Conservation (phyloP, 768 basidiomycete species). For the Auricularia sp. region DNA sequence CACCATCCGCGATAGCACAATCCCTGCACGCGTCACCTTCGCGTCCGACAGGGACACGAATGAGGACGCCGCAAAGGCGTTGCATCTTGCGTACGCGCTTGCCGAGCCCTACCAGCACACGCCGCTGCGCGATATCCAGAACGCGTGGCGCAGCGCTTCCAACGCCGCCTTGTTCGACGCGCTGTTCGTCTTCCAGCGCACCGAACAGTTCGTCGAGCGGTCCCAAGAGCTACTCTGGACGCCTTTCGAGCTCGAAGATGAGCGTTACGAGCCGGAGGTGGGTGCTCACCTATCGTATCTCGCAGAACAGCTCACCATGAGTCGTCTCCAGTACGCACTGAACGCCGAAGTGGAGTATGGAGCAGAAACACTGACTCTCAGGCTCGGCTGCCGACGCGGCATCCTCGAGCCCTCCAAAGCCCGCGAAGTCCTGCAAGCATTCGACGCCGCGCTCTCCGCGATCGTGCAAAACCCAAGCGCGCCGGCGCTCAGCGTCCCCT, state of each 20-base stretch:
- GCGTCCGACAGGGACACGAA: slow-evolving; percentile 15
- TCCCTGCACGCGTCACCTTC: slow-evolving; percentile 34
- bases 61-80: slow-evolving; percentile 24
- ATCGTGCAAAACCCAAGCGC: slow-evolving; percentile 16
- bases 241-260: slow-evolving; percentile 13
- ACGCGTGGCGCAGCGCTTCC: slow-evolving; percentile 11
- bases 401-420: slow-evolving; percentile 16
- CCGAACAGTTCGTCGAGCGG: neutral
- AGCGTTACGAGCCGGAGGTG: slow-evolving; percentile 23
- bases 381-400: slow-evolving; percentile 26
- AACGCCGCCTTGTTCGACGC: slow-evolving; percentile 30
- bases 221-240: slow-evolving; percentile 14
- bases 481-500: neutral
- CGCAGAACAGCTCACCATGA: neutral
- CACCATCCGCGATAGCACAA: slow-evolving; percentile 28
- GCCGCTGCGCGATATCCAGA: slow-evolving; percentile 35
- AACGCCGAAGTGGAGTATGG: slow-evolving; percentile 33
- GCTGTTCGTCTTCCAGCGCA: slow-evolving; percentile 37
- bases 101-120: slow-evolving; percentile 36
- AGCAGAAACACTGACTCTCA: slow-evolving; percentile 23
- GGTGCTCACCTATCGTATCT: slow-evolving; percentile 11
- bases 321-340: slow-evolving; percentile 30
- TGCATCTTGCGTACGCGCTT: slow-evolving; percentile 31
- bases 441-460: slow-evolving; percentile 15
- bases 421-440: slow-evolving; percentile 16